Evolutionary conservation across 768 basidiomycete genomes (phyloP).

Genomic region (Boletus rubropictus): DNA sequence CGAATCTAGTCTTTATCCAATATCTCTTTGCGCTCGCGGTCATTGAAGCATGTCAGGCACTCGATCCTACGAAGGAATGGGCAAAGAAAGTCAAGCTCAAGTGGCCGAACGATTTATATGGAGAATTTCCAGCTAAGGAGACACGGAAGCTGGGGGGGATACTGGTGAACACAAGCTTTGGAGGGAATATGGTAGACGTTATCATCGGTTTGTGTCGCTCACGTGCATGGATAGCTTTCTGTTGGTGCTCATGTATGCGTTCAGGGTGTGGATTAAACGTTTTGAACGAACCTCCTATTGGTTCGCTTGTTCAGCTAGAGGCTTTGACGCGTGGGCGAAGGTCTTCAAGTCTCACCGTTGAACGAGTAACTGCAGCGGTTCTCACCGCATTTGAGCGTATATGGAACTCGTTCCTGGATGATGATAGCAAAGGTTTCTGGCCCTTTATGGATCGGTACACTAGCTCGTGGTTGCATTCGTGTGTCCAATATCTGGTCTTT

Average conservation of each 20-base stretch:
- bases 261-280: conserved; percentile 88
- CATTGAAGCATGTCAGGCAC: conserved; percentile 69
- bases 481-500: conserved; percentile 30
- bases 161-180: conserved; percentile 81
- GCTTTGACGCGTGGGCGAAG: conserved; percentile 20
- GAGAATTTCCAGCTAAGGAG: conserved; percentile 44
- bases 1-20: conserved; percentile 85
- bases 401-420: conserved; percentile 64
- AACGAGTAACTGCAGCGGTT: conserved; percentile 68
- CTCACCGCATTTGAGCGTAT: conserved; percentile 71
- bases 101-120: conserved; percentile 98
- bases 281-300: conserved; percentile 73
- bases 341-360: conserved; percentile 48
- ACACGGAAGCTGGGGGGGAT: conserved; percentile 65
- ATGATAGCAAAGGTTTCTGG: conserved; percentile 57
- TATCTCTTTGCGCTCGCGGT: conserved; percentile 89
- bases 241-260: conserved; percentile 1
- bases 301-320: conserved; percentile 71
- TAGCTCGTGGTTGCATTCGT: conserved; percentile 89
- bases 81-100: conserved; percentile 70
- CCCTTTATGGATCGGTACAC: conserved; percentile 80
- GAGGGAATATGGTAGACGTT: conserved; percentile 64
- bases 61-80: conserved; percentile 40
- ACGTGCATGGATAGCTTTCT: not conserved
- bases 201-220: conserved; percentile 63